A percentile compares a stretch with the other conserved stretches of the same genome.
These are phyloP conservation scores for Boletus subcaerulescens DNA, from an alignment of 768 basidiomycete genomes.

Conservation along the genomic window DNA sequence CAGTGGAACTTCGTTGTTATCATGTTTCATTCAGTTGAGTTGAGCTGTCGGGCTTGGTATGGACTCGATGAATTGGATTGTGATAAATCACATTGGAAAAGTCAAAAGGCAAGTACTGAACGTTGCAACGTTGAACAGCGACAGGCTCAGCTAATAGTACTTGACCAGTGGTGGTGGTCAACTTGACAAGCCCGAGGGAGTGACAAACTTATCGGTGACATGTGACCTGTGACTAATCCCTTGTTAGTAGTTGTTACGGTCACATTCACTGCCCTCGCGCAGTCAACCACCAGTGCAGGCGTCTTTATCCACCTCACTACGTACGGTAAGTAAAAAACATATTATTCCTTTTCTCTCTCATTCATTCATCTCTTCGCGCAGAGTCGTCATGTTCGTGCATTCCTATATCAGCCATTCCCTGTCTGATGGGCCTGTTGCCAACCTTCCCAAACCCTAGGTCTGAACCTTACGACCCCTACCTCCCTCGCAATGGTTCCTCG, in stretches of 20 bases:
- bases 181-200: too few relatives aligned
- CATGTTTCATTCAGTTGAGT: too few relatives aligned
- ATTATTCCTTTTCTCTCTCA: background rate
- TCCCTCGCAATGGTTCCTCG: slow-evolving; percentile 78
- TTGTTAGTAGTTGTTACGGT: background rate
- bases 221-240: slow-evolving; percentile 23
- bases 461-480: slow-evolving; percentile 98
- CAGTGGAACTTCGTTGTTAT: too few relatives aligned
- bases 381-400: slow-evolving; percentile 28
- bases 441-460: slow-evolving; percentile 57
- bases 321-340: slow-evolving; percentile 19
- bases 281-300: slow-evolving; percentile 16
- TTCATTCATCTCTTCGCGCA: slow-evolving; percentile 3
- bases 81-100: too few relatives aligned
- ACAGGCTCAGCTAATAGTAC: too few relatives aligned
- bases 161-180: too few relatives aligned
- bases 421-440: slow-evolving; percentile 6
- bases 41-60: too few relatives aligned
- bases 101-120: too few relatives aligned
- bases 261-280: slow-evolving; percentile 16
- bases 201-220: background rate
- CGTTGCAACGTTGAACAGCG: too few relatives aligned
- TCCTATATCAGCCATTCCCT: background rate
- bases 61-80: too few relatives aligned
- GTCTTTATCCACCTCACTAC: slow-evolving; percentile 13